Evolutionary conservation across 805 yeast genomes (phyloP), one percentile per base, ranked within the genome.

Genomic region (Saturnispora ahearnii): DNA sequence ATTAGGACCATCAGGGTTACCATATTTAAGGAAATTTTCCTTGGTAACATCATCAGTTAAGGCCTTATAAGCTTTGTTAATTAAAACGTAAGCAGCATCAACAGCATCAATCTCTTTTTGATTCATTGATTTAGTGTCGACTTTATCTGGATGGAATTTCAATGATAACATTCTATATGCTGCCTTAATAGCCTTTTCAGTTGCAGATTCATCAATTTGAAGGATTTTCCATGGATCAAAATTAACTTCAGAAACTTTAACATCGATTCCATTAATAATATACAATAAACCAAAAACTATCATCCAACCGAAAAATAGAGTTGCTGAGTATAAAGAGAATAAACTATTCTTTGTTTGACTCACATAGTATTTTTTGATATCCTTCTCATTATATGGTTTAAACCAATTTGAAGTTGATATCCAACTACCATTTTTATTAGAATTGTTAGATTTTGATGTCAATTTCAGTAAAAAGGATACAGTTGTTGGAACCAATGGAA

Each of bases 1-100:
- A 66, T 87, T 96, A 40, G 95, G 96, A 41, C 99, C 99, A 70
- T 93, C 99, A 4, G 99, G 99, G 64, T 95, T 96, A 45, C 99
- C 99, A 61, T 84, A 93, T 58, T 79, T 82, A 59, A 83, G 71
- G 65, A 78, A 89, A 64, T 93, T 93, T 58, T 86, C 87, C 59
- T 80, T 84, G 3, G 87, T 81, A 10, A 73, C 76, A 57, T 87
- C 96, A 67, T 93, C 98, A 12, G 99, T 95, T 55, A 93, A 76
- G 0, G 99, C 87, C 67, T 89, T 86, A 69, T 95, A 89, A 26
- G 99, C 99, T 67, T 87, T 86, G 52, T 87, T 83, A 59, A 93
- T 85, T 57, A 79, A 74, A 36, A 90, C 91, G 65, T 79, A 93
- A 40, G 77, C 77, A 49, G 82, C 80, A 67, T 91, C 97, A 66